Evolutionary conservation across 140 eudicot genomes (phyloP).

Genomic region (Senecio squalidus): DNA sequence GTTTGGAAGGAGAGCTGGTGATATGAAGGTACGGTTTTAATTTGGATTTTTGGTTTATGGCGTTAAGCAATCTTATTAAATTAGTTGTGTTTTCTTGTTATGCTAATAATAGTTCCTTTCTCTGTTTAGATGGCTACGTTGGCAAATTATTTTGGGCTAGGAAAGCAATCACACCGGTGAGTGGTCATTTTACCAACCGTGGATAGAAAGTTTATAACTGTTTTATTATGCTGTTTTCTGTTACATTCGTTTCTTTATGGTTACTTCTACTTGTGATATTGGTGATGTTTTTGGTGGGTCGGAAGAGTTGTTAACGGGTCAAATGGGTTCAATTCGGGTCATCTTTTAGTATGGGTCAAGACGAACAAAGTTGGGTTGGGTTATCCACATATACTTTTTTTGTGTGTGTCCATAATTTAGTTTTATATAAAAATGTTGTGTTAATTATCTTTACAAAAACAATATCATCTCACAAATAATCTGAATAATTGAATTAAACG

Average conservation of each 20-base stretch:
- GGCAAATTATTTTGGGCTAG: conserved; percentile 90
- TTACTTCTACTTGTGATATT: not conserved
- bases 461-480: too few species aligned
- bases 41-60: not conserved
- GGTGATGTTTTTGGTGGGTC: not conserved
- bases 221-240: too few species aligned
- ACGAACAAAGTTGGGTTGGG: too few species aligned
- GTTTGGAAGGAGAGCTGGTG: conserved; percentile 98
- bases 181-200: not conserved
- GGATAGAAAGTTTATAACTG: not conserved
- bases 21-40: conserved; percentile 73
- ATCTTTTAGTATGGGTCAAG: too few species aligned
- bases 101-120: conserved; percentile 13
- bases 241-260: not conserved
- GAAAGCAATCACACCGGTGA: conserved; percentile 90
- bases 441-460: too few species aligned
- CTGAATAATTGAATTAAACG: too few species aligned
- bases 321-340: not conserved
- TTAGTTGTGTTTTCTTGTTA: not conserved
- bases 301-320: not conserved
- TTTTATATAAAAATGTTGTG: too few species aligned
- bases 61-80: not conserved
- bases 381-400: too few species aligned
- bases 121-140: conserved; percentile 81
- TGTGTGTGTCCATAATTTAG: too few species aligned